Evolutionary conservation across 768 basidiomycete genomes (phyloP).

Genomic region (Leccinellum albellum): DNA sequence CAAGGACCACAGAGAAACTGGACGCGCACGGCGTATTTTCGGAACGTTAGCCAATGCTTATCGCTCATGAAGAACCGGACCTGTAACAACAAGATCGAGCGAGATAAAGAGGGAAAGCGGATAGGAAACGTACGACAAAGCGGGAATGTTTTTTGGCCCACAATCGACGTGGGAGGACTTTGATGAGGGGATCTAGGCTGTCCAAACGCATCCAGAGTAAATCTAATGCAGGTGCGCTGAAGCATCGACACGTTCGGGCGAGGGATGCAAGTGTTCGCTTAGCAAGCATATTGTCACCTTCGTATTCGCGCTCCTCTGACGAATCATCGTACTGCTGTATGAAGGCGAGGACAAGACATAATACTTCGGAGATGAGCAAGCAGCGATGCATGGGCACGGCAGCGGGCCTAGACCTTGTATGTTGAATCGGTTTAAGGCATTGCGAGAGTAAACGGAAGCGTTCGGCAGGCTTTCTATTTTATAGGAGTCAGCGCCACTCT

Average conservation of each 20-base stretch:
- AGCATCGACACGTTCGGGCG: conserved; percentile 17
- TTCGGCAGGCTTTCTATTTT: not conserved
- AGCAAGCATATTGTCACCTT: not conserved
- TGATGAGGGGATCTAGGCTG: conserved; percentile 14
- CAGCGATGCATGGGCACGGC: conserved; percentile 6
- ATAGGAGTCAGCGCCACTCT: too few species aligned
- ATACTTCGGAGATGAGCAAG: conserved; percentile 9
- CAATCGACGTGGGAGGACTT: conserved; percentile 9
- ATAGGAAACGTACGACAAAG: conserved; percentile 6
- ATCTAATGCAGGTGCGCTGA: conserved; percentile 18
- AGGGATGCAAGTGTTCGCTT: conserved; percentile 16
- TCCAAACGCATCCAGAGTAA: conserved; percentile 19
- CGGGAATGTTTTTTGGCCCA: conserved; percentile 5
- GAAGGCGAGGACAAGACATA: conserved; percentile 10
- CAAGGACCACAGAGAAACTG: conserved; percentile 9
- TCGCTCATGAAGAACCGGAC: conserved; percentile 6
- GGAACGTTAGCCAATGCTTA: conserved; percentile 15
- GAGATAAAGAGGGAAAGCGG: too few species aligned
- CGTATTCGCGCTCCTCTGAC: not conserved
- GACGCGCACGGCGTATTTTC: conserved; percentile 15
- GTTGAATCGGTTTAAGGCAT: not conserved
- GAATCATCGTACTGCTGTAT: conserved; percentile 1
- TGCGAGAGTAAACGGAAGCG: not conserved
- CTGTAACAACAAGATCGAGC: not conserved
- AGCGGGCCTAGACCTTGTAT: not conserved